Evolutionary conservation across 2,329 filamentous ascomycete species (phyloP).

Genomic region (Pseudogymnoascus sp.): DNA sequence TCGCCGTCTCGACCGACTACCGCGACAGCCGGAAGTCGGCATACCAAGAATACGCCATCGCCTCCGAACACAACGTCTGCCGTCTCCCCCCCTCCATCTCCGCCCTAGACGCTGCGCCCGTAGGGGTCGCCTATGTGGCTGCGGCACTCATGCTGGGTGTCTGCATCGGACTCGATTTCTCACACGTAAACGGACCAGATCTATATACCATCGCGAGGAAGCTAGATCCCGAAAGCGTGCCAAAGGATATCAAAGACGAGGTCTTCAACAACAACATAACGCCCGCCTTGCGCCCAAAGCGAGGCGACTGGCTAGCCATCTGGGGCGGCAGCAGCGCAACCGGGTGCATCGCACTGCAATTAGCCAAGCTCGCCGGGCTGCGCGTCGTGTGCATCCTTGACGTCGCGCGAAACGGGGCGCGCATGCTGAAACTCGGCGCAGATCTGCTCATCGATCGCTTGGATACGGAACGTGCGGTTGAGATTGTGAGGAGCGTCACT

Average conservation of each 20-base stretch:
- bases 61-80: constrained; percentile 26
- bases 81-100: constrained; percentile 20
- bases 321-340: constrained; percentile 68
- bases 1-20: constrained; percentile 28
- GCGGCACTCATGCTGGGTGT: constrained; percentile 60
- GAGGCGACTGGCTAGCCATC: constrained; percentile 63
- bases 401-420: constrained; percentile 55
- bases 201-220: constrained; percentile 43
- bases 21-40: constrained; percentile 26
- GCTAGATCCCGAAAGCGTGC: constrained; percentile 41
- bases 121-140: constrained; percentile 43
- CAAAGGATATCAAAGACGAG: constrained; percentile 55
- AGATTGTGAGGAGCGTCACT: constrained; percentile 55
- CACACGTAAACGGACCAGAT: constrained; percentile 45
- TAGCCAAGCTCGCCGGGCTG: constrained; percentile 59
- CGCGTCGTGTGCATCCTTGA: constrained; percentile 61
- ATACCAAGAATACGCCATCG: constrained; percentile 45
- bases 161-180: constrained; percentile 62
- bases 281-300: constrained; percentile 44
- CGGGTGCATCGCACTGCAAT: constrained; percentile 57
- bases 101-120: constrained; percentile 20
- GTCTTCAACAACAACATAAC: constrained; percentile 47
- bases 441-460: constrained; percentile 64
- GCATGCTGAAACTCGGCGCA: constrained; percentile 43
- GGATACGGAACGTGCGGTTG: constrained; percentile 56